Conservation (phyloP, 257 asterid genomes). For the Capsicum pubescens region DNA sequence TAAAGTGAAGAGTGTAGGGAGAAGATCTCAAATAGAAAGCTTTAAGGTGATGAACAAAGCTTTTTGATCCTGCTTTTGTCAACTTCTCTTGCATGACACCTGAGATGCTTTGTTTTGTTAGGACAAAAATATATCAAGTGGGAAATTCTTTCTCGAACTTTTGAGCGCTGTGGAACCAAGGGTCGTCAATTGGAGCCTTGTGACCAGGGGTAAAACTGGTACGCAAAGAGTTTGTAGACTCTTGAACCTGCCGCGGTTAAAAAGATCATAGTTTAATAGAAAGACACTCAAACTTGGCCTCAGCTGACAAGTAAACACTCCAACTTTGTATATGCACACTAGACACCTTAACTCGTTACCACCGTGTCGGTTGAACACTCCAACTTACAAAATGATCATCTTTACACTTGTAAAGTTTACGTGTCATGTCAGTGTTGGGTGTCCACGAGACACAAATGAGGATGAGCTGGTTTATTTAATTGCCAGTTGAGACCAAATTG, state of each 20-base stretch:
- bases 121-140: constrained; percentile 74
- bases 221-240: constrained; percentile 1
- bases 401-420: background rate
- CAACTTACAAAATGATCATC: background rate
- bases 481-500: background rate
- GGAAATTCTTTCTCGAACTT: constrained; percentile 81
- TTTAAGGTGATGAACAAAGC: constrained; percentile 62
- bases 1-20: constrained; percentile 65
- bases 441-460: too few species aligned
- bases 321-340: too few species aligned
- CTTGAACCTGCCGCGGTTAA: background rate
- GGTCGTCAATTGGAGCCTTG: constrained; percentile 91
- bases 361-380: background rate
- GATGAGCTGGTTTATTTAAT: too few species aligned
- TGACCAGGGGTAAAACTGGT: constrained; percentile 90
- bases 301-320: background rate
- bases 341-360: too few species aligned
- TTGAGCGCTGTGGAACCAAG: constrained; percentile 84
- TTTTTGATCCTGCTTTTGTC: constrained; percentile 14
- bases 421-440: background rate
- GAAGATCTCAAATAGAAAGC: constrained; percentile 76
- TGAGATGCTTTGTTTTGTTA: constrained; percentile 32
- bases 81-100: background rate
- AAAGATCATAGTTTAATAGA: background rate
- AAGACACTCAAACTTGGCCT: background rate